Evolutionary conservation across 371 early-diverging fungal species (phyloP).

Genomic region (Zopfochytrium polystomum): DNA sequence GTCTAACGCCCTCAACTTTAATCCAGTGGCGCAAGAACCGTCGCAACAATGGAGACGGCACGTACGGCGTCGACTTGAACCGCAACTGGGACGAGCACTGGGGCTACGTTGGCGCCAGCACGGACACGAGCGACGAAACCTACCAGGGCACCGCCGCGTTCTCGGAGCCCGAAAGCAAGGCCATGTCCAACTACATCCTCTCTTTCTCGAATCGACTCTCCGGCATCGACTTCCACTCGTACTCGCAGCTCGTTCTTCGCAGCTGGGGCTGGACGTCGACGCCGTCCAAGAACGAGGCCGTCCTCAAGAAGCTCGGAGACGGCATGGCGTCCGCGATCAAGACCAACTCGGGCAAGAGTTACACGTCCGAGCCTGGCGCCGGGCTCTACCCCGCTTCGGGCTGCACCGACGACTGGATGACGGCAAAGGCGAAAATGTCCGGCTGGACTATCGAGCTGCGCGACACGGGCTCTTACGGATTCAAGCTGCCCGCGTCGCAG

Average conservation of each 20-base stretch:
- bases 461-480: constrained; percentile 30
- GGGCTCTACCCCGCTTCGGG: constrained; percentile 15
- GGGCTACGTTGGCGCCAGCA: constrained; percentile 23
- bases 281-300: constrained; percentile 8
- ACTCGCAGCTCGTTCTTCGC: constrained; percentile 24
- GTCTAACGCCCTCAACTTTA: background rate
- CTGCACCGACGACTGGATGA: constrained; percentile 21
- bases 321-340: constrained; percentile 20
- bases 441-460: constrained; percentile 20
- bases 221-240: constrained; percentile 55
- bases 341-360: constrained; percentile 4
- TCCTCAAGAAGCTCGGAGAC: constrained; percentile 16
- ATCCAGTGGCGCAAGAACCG: constrained; percentile 32
- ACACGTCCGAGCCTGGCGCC: constrained; percentile 12
- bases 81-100: constrained; percentile 33
- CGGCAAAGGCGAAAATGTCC: constrained; percentile 4
- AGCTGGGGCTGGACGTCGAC: constrained; percentile 29
- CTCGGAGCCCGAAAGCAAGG: constrained; percentile 25
- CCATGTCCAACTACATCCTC: constrained; percentile 48
- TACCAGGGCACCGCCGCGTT: constrained; percentile 24
- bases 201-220: constrained; percentile 21
- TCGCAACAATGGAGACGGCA: constrained; percentile 27
- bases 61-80: constrained; percentile 39
- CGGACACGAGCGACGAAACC: constrained; percentile 15
- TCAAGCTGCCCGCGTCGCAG: constrained; percentile 31